A percentile compares a stretch with the other conserved stretches of the same genome.
phyloP scores from a whole-genome alignment of 768 basidiomycete genomes.

The Sarcodon sp. region DNA sequence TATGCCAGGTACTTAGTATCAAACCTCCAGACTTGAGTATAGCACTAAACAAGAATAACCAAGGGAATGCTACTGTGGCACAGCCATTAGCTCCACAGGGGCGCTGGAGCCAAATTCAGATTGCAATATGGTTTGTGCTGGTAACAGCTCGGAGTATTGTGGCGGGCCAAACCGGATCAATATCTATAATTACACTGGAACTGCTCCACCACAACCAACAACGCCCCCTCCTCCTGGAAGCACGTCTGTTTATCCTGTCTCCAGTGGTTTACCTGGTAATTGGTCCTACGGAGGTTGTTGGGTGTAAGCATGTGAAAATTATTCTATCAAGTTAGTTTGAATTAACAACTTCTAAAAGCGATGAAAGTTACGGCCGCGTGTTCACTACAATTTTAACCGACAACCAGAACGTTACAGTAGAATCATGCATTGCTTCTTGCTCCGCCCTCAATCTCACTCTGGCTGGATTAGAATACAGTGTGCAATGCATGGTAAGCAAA shows the following conservation, averaged over 20 bases:
- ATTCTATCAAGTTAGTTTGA: neutral
- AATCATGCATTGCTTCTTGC: conserved; percentile 53
- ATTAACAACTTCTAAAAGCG: conserved; percentile 14
- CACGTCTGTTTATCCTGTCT: conserved; percentile 29
- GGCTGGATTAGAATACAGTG: conserved; percentile 57
- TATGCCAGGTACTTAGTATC: conserved; percentile 40
- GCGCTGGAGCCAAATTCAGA: conserved; percentile 31
- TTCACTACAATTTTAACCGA: conserved; percentile 29
- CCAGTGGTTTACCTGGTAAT: conserved; percentile 33
- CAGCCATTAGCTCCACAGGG: conserved; percentile 29
- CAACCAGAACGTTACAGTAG: conserved; percentile 34
- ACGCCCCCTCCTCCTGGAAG: conserved; percentile 11
- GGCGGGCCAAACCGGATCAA: conserved; percentile 60
- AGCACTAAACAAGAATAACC: conserved; percentile 11
- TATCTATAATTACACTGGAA: conserved; percentile 57
- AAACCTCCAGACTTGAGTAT: neutral
- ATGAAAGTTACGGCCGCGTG: conserved; percentile 56
- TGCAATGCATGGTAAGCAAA: conserved; percentile 30
- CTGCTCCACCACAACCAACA: conserved; percentile 24
- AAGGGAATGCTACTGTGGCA: neutral
- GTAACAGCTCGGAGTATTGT: conserved; percentile 53
- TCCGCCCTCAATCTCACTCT: conserved; percentile 39
- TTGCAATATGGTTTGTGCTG: conserved; percentile 57
- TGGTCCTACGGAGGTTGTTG: conserved; percentile 59
- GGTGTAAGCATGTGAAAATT: conserved; percentile 22